Base-by-base conservation (phyloP, 2,329 filamentous ascomycete species). In the Alternaria gansuensis region DNA sequence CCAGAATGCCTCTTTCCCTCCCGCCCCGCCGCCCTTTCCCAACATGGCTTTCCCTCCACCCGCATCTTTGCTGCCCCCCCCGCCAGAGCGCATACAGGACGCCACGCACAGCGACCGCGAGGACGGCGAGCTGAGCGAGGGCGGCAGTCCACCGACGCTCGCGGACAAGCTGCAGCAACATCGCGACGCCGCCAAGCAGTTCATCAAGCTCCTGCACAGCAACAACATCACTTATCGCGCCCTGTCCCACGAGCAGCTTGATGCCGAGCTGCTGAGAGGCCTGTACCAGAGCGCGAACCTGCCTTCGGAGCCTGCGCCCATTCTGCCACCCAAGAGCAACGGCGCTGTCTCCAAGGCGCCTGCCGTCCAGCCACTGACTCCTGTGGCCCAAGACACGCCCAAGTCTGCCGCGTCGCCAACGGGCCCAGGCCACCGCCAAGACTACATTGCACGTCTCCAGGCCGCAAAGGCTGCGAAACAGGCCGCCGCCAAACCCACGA, bases 81-180 rank as follows among this genome's bases (percentile, higher is more conserved):
- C n/a, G 26, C 59, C 13, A 37, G 69, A 77, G 26, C 73, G 72
- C 48, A 44, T 76, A 10, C 62, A 63, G 29, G 69, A 75, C 14
- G 70, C 74, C 29, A 65, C 75, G 48, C 74, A 81, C 44, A 75
- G 75, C 54, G 82, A 84, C 56, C 79, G 79, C 55, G 91, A 95
- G 70, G 91, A 96, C 69, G 91, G 90, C 14, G 92, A 96, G 74
- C 75, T 95, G 29, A 90, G 87, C 63, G 91, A 94, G n/a, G 58
- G 62, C 6, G 74, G 72, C 17, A 56, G 37, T n/a, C 24, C 49
- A 2, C 53, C 39, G 44, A 58, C 49, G 5, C 39, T 54, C 36
- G 31, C 37, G 37, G 67, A 66, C 17, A 56, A 51, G 23, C 44
- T 73, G 14, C 54, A 62, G 40, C 64, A 70, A 43, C 55, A 71